These are phyloP conservation scores for Rostrohypoxylon terebratum DNA, from an alignment of 495 filamentous ascomycete genomes.

Conservation along the genomic window DNA sequence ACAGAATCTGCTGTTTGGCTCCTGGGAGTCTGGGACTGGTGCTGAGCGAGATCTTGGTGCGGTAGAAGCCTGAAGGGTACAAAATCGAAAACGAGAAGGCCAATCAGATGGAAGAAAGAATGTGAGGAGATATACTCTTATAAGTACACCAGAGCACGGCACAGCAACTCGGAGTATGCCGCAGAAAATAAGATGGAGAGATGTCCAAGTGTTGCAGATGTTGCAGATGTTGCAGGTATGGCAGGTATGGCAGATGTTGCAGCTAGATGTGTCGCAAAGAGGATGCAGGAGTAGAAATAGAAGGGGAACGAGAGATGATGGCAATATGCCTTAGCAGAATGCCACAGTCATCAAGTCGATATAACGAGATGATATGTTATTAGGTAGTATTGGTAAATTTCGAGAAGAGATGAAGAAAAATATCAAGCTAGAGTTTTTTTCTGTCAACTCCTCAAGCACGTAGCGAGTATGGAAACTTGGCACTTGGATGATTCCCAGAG, in stretches of 20 bases:
- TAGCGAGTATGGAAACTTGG: conserved; percentile 42
- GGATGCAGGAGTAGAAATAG: not conserved
- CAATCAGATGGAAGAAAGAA: conserved; percentile 33
- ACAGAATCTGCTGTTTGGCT: conserved; percentile 14
- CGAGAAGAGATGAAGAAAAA: conserved; percentile 36
- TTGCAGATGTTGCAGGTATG: too few relatives aligned
- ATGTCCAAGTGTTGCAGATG: not conserved
- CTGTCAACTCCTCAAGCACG: conserved; percentile 9
- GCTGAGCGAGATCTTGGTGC: conserved; percentile 29
- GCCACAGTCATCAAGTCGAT: conserved; percentile 29
- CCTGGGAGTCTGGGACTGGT: not conserved
- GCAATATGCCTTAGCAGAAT: conserved; percentile 28
- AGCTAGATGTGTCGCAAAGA: not conserved
- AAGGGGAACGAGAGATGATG: conserved; percentile 11
- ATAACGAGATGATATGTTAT: conserved; percentile 28
- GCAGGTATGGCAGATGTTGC: not conserved
- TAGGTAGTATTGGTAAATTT: conserved; percentile 38
- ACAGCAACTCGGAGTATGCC: conserved; percentile 35
- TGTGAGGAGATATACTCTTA: conserved; percentile 35
- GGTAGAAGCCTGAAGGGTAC: conserved; percentile 28
- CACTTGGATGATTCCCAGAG: conserved; percentile 30
- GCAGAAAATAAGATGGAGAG: conserved; percentile 25
- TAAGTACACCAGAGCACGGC: conserved; percentile 30
- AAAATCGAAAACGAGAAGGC: conserved; percentile 29
- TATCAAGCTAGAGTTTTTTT: conserved; percentile 37